Evolutionary conservation across 371 early-diverging fungal genomes (phyloP).

Genomic region (Phascolomyces articulosus): DNA sequence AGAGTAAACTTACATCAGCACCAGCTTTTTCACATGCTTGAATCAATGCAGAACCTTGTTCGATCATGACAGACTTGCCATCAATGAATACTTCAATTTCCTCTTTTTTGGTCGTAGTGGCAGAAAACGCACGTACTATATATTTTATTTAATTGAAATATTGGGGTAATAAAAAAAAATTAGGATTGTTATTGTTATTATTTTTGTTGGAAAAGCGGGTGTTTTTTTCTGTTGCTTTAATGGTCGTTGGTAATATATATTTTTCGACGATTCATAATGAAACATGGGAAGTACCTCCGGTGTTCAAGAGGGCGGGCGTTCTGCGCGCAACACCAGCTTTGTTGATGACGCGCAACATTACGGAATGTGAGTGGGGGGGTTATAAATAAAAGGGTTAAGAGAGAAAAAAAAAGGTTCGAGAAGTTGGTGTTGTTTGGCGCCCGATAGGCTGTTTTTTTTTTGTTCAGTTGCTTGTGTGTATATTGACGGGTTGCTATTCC

Average conservation of each 20-base stretch:
- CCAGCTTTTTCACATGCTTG: constrained; percentile 96
- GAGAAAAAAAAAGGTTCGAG: constrained; percentile 6
- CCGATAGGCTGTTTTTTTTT: constrained; percentile 4
- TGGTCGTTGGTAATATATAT: not conserved
- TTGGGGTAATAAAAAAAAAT: too few species aligned
- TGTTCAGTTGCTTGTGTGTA: not conserved
- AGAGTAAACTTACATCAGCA: constrained; percentile 67
- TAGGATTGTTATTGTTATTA: not conserved
- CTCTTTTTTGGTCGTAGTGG: constrained; percentile 55
- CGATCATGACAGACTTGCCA: constrained; percentile 89
- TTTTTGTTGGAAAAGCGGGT: constrained; percentile 1
- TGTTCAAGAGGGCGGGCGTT: constrained; percentile 45
- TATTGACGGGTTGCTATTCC: not conserved
- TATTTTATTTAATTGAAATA: too few species aligned
- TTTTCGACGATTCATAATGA: not conserved
- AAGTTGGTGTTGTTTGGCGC: constrained; percentile 2
- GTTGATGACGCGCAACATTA: constrained; percentile 58
- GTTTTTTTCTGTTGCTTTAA: constrained; percentile 4
- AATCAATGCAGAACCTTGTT: constrained; percentile 93
- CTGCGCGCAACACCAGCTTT: constrained; percentile 50
- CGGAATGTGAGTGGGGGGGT: constrained; percentile 20
- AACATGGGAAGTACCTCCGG: constrained; percentile 33
- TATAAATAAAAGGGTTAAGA: constrained; percentile 4
- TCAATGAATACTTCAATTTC: constrained; percentile 90
- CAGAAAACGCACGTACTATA: constrained; percentile 57